Conservation (phyloP, 1,139 yeast species). For the Eremothecium coryli region DNA sequence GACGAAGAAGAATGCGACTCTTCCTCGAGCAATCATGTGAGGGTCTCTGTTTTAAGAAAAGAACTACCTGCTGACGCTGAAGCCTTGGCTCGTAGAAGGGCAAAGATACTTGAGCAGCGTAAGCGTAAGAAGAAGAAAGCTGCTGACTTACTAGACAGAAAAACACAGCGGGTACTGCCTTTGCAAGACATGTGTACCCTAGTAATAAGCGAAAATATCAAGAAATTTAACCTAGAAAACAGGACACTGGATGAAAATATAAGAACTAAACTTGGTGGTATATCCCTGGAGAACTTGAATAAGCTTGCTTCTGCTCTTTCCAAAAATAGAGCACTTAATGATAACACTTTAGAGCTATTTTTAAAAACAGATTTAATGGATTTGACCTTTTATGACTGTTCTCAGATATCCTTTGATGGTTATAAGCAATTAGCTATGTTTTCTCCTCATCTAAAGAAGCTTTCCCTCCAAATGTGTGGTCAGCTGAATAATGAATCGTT, state of each 20-base stretch:
- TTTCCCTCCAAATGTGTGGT: constrained; percentile 87
- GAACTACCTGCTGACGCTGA: constrained; percentile 2
- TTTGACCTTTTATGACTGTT: constrained; percentile 87
- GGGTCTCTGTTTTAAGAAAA: constrained; percentile 4
- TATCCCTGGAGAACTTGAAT: constrained; percentile 40
- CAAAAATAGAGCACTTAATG: constrained; percentile 68
- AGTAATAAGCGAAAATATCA: constrained; percentile 59
- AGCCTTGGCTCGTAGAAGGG: constrained; percentile 16
- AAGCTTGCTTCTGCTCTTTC: constrained; percentile 72
- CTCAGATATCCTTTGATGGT: constrained; percentile 60
- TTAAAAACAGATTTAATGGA: constrained; percentile 47
- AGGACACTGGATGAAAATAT: constrained; percentile 13
- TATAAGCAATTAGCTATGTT: constrained; percentile 62
- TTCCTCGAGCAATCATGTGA: constrained; percentile 6
- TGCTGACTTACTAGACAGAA: constrained; percentile 68
- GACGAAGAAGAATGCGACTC: constrained; percentile 24
- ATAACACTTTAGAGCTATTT: constrained; percentile 63
- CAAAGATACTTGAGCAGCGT: constrained; percentile 53
- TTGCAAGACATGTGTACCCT: constrained; percentile 76
- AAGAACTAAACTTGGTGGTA: constrained; percentile 29
- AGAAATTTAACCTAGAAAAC: constrained; percentile 38
- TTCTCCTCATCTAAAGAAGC: constrained; percentile 61
- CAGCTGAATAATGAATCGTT: constrained; percentile 74
- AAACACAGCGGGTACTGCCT: constrained; percentile 53
- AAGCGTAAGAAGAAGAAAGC: constrained; percentile 72